Conservation (phyloP, 345 rosid species). For the Brassica juncea region DNA sequence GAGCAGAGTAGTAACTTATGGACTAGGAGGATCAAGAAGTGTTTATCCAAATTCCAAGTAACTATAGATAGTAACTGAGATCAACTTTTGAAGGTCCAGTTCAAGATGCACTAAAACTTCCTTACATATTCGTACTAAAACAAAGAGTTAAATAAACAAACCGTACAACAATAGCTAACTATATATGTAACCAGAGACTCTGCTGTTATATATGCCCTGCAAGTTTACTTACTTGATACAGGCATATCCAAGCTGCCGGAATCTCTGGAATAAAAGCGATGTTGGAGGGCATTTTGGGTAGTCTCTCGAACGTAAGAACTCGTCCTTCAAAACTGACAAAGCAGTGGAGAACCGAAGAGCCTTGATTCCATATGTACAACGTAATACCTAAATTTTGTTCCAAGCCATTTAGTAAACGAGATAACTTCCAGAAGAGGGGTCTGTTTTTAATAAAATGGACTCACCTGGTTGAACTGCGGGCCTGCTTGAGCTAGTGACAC, state of each 20-base stretch:
- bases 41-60: background rate
- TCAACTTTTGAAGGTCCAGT: constrained; percentile 13
- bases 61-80: constrained; percentile 6
- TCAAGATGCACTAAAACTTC: constrained; percentile 11
- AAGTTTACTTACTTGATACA: constrained; percentile 72
- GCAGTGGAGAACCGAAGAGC: constrained; percentile 95
- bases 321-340: constrained; percentile 87
- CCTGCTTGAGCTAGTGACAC: constrained; percentile 94
- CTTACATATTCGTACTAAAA: background rate
- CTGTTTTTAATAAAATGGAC: constrained; percentile 22
- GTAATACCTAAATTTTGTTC: constrained; percentile 60
- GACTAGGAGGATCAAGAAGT: background rate
- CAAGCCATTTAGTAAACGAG: constrained; percentile 37
- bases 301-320: constrained; percentile 96
- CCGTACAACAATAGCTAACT: background rate
- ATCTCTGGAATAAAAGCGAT: constrained; percentile 86
- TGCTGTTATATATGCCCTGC: constrained; percentile 12
- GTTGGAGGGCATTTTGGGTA: constrained; percentile 97
- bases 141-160: background rate
- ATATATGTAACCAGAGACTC: background rate
- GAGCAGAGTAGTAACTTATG: background rate
- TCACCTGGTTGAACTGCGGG: constrained; percentile 97
- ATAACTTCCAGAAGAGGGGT: constrained; percentile 7
- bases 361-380: constrained; percentile 81
- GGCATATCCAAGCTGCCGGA: constrained; percentile 95